These are phyloP conservation scores for Penicillium sp. DNA, from an alignment of 2,329 filamentous ascomycete species.

Conservation along the genomic window DNA sequence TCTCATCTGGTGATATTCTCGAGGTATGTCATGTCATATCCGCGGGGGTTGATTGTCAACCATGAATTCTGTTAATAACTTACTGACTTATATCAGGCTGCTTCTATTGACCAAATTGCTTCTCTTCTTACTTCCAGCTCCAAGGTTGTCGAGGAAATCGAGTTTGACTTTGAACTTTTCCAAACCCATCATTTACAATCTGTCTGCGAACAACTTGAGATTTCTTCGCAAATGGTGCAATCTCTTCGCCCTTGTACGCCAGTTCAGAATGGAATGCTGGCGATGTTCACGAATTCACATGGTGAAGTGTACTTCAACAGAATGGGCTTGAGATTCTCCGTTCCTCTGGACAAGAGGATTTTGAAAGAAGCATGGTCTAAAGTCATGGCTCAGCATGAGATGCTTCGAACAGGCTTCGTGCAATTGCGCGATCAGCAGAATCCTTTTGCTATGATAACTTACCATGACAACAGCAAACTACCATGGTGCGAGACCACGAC, in stretches of 20 bases:
- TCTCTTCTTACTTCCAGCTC: conserved; percentile 33
- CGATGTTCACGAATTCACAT: conserved; percentile 59
- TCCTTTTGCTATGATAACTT: conserved; percentile 68
- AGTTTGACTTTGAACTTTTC: conserved; percentile 46
- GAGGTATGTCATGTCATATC: conserved; percentile 36
- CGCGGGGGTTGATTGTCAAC: no score
- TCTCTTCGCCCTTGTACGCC: conserved; percentile 67
- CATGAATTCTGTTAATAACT: conserved; percentile 4
- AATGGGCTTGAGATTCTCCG: conserved; percentile 47
- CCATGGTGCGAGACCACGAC: conserved; percentile 33
- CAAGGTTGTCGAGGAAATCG: conserved; percentile 1
- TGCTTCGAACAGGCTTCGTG: conserved; percentile 68
- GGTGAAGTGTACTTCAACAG: conserved; percentile 69
- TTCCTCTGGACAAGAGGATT: conserved; percentile 28
- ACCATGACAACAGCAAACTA: conserved; percentile 32
- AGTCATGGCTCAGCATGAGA: conserved; percentile 52
- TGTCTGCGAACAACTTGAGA: conserved; percentile 25
- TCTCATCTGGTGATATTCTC: conserved; percentile 66
- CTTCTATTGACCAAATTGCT: conserved; percentile 31
- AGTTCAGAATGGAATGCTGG: conserved; percentile 70
- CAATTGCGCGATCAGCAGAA: conserved; percentile 51
- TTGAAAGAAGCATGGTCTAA: conserved; percentile 53
- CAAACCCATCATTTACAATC: conserved; percentile 35
- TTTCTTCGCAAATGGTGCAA: conserved; percentile 41
- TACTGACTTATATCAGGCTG: conserved; percentile 22